Evolutionary conservation across 2,329 filamentous ascomycete genomes (phyloP).

Genomic region (Sphaerulina vaccinii): DNA sequence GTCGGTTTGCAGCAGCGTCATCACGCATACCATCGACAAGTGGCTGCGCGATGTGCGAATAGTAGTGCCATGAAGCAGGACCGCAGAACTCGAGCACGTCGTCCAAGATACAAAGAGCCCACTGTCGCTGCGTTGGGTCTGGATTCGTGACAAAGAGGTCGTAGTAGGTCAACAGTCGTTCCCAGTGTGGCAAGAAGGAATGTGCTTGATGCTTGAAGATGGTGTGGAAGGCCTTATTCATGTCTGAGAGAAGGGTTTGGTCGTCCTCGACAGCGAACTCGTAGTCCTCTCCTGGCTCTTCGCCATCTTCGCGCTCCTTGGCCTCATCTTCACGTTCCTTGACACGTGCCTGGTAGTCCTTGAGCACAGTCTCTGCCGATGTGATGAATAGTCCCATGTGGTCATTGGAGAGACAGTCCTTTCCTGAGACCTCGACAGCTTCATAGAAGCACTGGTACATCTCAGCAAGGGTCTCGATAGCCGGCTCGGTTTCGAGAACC

Average conservation of each 20-base stretch:
- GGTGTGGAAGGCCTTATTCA: slow-evolving; percentile 99
- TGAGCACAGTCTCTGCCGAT: slow-evolving; percentile 77
- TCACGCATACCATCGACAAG: slow-evolving; percentile 85
- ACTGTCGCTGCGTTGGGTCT: slow-evolving; percentile 91
- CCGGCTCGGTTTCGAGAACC: slow-evolving; percentile 87
- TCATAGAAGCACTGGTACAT: slow-evolving; percentile 99
- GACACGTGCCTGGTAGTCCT: slow-evolving; percentile 90
- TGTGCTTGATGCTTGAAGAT: slow-evolving; percentile 96
- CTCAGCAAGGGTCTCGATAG: slow-evolving; percentile 92
- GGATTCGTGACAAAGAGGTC: slow-evolving; percentile 75
- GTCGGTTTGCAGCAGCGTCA: slow-evolving; percentile 82
- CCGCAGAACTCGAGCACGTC: slow-evolving; percentile 98
- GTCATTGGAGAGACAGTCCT: slow-evolving; percentile 71
- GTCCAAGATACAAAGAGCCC: slow-evolving; percentile 98
- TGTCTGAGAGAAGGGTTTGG: slow-evolving; percentile 92
- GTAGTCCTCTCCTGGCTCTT: slow-evolving; percentile 71
- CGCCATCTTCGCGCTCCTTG: slow-evolving; percentile 77
- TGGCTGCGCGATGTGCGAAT: slow-evolving; percentile 80
- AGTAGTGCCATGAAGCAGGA: slow-evolving; percentile 80
- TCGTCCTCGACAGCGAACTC: slow-evolving; percentile 95
- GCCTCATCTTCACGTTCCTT: slow-evolving; percentile 79
- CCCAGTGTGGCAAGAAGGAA: slow-evolving; percentile 83
- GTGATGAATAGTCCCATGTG: slow-evolving; percentile 89
- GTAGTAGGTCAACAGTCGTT: slow-evolving; percentile 80
- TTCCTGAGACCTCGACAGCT: slow-evolving; percentile 89